Conservation (phyloP, 2,329 filamentous ascomycete species). For the Colletotrichum sp. region DNA sequence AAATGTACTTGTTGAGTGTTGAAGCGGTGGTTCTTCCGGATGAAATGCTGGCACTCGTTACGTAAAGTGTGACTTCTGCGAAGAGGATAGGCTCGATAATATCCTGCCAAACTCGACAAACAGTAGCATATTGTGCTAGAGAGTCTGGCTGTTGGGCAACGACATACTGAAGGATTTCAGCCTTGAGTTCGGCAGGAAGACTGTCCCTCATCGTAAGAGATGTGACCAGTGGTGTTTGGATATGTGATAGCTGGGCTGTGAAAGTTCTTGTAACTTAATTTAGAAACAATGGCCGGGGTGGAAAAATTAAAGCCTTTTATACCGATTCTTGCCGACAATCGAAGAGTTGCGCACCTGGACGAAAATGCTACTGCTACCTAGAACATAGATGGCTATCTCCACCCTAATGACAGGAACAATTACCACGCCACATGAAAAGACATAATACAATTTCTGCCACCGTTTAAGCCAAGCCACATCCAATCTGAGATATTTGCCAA, state of each 20-base stretch:
- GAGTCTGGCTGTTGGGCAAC: neutral
- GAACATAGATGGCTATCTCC: neutral
- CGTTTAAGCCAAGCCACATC: neutral
- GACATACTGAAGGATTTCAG: neutral
- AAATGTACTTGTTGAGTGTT: neutral
- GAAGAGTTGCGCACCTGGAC: too few relatives aligned
- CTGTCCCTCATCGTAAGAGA: neutral
- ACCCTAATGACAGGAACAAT: neutral
- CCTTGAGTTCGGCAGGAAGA: neutral
- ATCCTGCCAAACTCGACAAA: neutral
- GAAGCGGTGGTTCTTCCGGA: neutral
- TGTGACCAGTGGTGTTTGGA: too few relatives aligned
- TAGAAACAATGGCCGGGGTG: too few relatives aligned
- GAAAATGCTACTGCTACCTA: too few relatives aligned
- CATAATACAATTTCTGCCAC: neutral
- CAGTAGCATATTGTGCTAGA: neutral
- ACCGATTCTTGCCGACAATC: too few relatives aligned
- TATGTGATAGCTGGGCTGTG: too few relatives aligned
- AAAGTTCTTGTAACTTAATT: too few relatives aligned
- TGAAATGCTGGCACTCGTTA: neutral
- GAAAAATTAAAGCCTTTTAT: too few relatives aligned
- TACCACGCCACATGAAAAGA: neutral
- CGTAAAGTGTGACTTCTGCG: neutral
- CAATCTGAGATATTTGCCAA: neutral
- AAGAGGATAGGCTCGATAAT: neutral